Conservation (phyloP, 1,139 yeast species). For the Geotrichum candidum region DNA sequence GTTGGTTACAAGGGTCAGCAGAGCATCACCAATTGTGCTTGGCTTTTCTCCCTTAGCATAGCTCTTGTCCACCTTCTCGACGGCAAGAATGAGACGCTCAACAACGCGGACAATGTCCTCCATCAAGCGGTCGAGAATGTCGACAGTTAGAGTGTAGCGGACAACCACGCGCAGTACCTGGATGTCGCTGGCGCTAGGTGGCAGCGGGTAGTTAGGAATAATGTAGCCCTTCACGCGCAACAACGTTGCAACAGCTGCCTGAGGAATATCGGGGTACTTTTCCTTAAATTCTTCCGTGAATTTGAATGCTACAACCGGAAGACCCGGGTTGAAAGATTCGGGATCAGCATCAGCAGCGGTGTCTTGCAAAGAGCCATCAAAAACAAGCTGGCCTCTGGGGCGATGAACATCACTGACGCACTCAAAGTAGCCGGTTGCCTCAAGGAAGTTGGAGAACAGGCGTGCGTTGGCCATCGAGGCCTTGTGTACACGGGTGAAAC, state of each 20-base stretch:
- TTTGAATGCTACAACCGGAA: constrained; percentile 86
- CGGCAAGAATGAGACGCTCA: constrained; percentile 49
- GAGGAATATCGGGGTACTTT: constrained; percentile 79
- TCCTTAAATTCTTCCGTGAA: constrained; percentile 53
- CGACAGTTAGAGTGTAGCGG: constrained; percentile 63
- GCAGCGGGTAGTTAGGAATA: constrained; percentile 83
- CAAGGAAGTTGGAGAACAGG: constrained; percentile 57
- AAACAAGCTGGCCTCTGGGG: constrained; percentile 35
- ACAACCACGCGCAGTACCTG: constrained; percentile 86
- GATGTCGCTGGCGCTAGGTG: constrained; percentile 46
- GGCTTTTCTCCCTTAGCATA: not conserved
- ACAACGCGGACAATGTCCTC: constrained; percentile 54
- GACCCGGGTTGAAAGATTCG: constrained; percentile 56
- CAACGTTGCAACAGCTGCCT: constrained; percentile 63
- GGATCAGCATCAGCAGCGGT: constrained; percentile 26
- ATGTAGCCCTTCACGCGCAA: constrained; percentile 81
- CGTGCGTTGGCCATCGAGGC: constrained; percentile 66
- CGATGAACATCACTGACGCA: constrained; percentile 77
- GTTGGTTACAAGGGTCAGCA: constrained; percentile 10
- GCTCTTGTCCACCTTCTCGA: constrained; percentile 19
- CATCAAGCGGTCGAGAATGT: constrained; percentile 67
- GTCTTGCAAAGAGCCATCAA: constrained; percentile 15
- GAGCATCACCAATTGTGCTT: constrained; percentile 4
- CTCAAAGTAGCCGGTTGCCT: constrained; percentile 60
- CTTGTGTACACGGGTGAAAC: constrained; percentile 59